Evolutionary conservation across 148 eudicot species (phyloP).

Genomic region (Agrostemma githago): DNA sequence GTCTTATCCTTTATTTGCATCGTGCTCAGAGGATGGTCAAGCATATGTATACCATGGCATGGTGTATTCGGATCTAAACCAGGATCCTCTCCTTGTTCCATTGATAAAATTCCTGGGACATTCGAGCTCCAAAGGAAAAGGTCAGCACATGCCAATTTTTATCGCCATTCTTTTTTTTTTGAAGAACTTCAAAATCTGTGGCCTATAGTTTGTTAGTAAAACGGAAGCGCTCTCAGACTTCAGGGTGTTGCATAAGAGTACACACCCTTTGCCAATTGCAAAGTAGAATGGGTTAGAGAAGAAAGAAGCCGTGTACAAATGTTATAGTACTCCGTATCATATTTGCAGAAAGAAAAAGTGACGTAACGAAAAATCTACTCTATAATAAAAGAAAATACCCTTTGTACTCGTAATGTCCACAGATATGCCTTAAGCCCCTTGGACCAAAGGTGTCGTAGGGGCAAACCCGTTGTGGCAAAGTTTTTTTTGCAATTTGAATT

Average conservation of each 20-base stretch:
- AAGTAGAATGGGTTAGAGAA: too few relatives aligned
- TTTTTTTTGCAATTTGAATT: not conserved
- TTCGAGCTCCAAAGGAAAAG: constrained; percentile 61
- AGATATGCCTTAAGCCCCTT: not conserved
- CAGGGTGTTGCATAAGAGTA: not conserved
- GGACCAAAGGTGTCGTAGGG: not conserved
- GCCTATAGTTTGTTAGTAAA: not conserved
- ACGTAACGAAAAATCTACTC: too few relatives aligned
- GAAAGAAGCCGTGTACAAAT: too few relatives aligned
- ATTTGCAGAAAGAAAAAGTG: too few relatives aligned
- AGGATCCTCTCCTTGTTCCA: constrained; percentile 80
- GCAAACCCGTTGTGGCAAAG: not conserved
- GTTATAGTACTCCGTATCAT: too few relatives aligned
- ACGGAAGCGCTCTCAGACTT: not conserved
- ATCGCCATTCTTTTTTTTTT: not conserved
- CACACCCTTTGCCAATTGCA: too few relatives aligned
- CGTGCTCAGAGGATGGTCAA: constrained; percentile 84
- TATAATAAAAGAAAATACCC: not conserved
- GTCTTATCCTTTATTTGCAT: constrained; percentile 82
- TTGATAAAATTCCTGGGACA: constrained; percentile 77
- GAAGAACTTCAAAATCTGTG: not conserved
- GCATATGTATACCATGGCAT: constrained; percentile 92
- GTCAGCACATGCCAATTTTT: constrained; percentile 32
- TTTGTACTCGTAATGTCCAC: not conserved
- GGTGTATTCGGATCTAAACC: constrained; percentile 93